These are phyloP conservation scores for Magnolia sinica DNA, from an alignment of 164 flowering plant genomes.

Conservation along the genomic window DNA sequence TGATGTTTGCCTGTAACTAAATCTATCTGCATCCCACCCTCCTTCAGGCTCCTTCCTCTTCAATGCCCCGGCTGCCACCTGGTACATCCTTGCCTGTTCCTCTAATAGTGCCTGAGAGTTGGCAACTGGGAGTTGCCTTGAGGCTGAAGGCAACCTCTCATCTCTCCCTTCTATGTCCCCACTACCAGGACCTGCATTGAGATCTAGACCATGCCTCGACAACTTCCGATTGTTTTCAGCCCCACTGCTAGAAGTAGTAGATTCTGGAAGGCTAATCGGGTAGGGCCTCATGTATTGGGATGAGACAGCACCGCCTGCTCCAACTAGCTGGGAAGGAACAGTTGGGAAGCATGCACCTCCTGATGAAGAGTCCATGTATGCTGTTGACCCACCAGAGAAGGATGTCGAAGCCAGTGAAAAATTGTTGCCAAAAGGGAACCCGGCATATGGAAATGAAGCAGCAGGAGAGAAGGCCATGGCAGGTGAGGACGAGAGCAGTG, in stretches of 20 bases:
- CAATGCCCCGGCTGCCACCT: slow-evolving; percentile 41
- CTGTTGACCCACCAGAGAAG: slow-evolving; percentile 51
- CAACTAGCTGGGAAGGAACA: slow-evolving; percentile 43
- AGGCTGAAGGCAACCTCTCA: slow-evolving; percentile 37
- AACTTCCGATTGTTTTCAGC: slow-evolving; percentile 51
- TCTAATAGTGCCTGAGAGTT: slow-evolving; percentile 50
- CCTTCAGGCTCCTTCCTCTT: slow-evolving; percentile 59
- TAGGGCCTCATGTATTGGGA: slow-evolving; percentile 64
- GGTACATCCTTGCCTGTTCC: slow-evolving; percentile 63
- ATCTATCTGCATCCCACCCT: slow-evolving; percentile 56
- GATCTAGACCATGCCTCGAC: slow-evolving; percentile 69
- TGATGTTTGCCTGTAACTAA: slow-evolving; percentile 46
- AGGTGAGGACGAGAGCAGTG: slow-evolving; percentile 67
- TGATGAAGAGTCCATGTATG: slow-evolving; percentile 57
- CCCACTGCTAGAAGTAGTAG: slow-evolving; percentile 28
- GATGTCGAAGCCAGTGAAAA: slow-evolving; percentile 63
- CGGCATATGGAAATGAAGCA: slow-evolving; percentile 55
- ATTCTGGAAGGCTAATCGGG: slow-evolving; percentile 50
- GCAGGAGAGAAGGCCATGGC: slow-evolving; percentile 23
- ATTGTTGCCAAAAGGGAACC: slow-evolving; percentile 57
- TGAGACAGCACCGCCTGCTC: slow-evolving; percentile 37
- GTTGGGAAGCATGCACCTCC: slow-evolving; percentile 53
- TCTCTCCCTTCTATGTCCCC: slow-evolving; percentile 60
- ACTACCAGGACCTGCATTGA: slow-evolving; percentile 79
- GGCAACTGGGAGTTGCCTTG: slow-evolving; percentile 54